Evolutionary conservation across 345 rosid genomes (phyloP).

Genomic region (Alliaria petiolata): DNA sequence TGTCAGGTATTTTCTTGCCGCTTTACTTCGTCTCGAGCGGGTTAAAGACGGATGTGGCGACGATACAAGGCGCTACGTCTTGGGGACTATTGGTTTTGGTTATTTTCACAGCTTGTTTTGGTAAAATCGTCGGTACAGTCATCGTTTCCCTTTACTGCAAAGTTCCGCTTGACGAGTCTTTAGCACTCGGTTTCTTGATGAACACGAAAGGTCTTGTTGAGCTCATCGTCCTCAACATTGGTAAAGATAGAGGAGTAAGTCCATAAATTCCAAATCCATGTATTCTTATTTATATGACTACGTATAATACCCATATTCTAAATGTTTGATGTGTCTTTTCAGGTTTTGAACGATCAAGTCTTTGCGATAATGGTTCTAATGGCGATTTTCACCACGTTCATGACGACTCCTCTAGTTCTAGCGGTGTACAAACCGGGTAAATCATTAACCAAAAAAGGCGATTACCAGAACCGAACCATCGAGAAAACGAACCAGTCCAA

Average conservation of each 20-base stretch:
- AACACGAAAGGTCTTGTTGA: conserved; percentile 56
- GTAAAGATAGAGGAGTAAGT: conserved; percentile 48
- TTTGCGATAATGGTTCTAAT: conserved; percentile 59
- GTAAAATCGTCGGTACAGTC: conserved; percentile 54
- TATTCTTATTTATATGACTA: too few relatives aligned
- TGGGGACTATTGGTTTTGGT: conserved; percentile 50
- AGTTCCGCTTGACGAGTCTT: conserved; percentile 43
- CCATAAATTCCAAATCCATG: not conserved
- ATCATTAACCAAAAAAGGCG: conserved; percentile 24
- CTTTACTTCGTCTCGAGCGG: conserved; percentile 60
- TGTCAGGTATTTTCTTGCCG: conserved; percentile 47
- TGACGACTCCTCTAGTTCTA: conserved; percentile 62
- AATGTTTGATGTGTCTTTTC: not conserved
- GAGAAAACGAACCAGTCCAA: conserved; percentile 36
- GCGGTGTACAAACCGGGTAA: conserved; percentile 60
- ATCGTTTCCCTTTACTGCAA: conserved; percentile 40
- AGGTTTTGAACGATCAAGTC: conserved; percentile 57
- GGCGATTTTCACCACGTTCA: conserved; percentile 67
- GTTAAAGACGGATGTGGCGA: conserved; percentile 44
- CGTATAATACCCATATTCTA: too few relatives aligned
- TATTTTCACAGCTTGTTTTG: conserved; percentile 48
- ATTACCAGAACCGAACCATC: conserved; percentile 38
- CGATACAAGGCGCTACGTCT: conserved; percentile 39
- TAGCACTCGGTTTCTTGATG: conserved; percentile 60
- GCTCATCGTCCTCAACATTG: conserved; percentile 53